Evolutionary conservation across 352 stramenopile species (phyloP), one percentile per base, ranked within the genome.

Genomic region (Pythium vanterpoolii): DNA sequence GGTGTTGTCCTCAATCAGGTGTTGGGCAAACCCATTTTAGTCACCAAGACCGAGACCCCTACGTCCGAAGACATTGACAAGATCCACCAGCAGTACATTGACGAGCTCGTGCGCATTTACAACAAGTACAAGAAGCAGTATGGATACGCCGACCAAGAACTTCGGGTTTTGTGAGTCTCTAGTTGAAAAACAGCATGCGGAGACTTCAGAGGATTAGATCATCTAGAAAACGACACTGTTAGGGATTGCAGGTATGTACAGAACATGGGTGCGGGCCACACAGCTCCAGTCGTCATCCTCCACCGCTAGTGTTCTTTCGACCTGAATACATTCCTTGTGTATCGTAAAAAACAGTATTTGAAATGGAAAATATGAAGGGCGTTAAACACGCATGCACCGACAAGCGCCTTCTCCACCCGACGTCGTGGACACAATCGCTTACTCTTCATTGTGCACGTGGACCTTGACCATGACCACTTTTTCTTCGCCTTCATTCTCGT

Each of bases 51-150:
- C 3, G 71, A 73, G n/a, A 60, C 86, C 38, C 83, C 82, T 21
- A 89, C 68, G 2, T 50, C 69, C 6, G 74, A 91, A 50, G 73
- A 90, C 2, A 76, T 93, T 45, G 73, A 93, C 46, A 73, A 77
- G 57, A 60, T 92, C 33, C 85, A 93, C 43, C 62, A 77, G 21
- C 56, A 69, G 26, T 95, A 91, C 65, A 68, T 90, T 19, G 66
- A 50, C 13, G 83, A 91, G 49, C 82, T 93, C 26, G 68, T 85
- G 49, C 80, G 82, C 31, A 77, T 93, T 43, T 95, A 88, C 57
- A 73, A 91, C 53, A 89, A 87, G 72, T 90, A 93, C 79, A 95
- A 95, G 64, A 67, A 57, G 31, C 75, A 90, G 62, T 87, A 88
- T 52, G 82, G 79, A 1, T 88, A 86, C 53, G 68, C 66, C 38